Evolutionary conservation across 257 asterid species (phyloP).

Genomic region (Eustoma russellianum): DNA sequence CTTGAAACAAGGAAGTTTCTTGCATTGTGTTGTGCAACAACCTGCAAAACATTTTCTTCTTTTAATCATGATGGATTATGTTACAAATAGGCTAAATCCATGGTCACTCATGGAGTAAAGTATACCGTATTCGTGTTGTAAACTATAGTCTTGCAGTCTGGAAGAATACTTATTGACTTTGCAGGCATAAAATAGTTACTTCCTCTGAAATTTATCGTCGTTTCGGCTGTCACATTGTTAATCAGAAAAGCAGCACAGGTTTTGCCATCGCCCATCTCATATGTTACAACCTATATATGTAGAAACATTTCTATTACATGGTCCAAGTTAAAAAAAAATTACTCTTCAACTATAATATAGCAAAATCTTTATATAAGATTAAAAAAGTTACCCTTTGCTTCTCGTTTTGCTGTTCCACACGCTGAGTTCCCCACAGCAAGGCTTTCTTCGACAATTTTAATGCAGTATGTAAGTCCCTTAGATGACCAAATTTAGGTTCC

Average conservation of each 20-base stretch:
- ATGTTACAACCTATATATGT: constrained; percentile 38
- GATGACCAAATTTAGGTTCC: constrained; percentile 85
- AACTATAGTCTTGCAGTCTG: constrained; percentile 85
- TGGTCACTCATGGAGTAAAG: constrained; percentile 34
- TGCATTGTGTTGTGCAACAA: constrained; percentile 72
- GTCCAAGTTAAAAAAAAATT: no score
- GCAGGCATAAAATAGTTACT: constrained; percentile 45
- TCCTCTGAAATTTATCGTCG: constrained; percentile 52
- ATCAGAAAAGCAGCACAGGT: constrained; percentile 73
- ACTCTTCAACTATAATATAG: no score
- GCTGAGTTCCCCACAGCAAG: constrained; percentile 61
- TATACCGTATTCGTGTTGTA: constrained; percentile 30
- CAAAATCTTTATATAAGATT: no score
- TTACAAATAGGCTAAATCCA: no score
- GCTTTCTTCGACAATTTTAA: constrained; percentile 63
- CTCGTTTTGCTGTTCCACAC: constrained; percentile 20
- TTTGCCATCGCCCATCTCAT: constrained; percentile 32
- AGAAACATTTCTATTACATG: background rate
- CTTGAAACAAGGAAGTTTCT: constrained; percentile 42
- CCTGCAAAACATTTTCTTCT: constrained; percentile 15
- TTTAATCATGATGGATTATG: no score
- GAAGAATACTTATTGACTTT: constrained; percentile 80
- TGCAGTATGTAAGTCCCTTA: constrained; percentile 75
- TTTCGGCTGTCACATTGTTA: constrained; percentile 42
- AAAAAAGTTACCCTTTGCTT: constrained; percentile 42